Base-by-base conservation (phyloP, 2,329 filamentous ascomycete genomes). In the Fusarium sulawesiense region DNA sequence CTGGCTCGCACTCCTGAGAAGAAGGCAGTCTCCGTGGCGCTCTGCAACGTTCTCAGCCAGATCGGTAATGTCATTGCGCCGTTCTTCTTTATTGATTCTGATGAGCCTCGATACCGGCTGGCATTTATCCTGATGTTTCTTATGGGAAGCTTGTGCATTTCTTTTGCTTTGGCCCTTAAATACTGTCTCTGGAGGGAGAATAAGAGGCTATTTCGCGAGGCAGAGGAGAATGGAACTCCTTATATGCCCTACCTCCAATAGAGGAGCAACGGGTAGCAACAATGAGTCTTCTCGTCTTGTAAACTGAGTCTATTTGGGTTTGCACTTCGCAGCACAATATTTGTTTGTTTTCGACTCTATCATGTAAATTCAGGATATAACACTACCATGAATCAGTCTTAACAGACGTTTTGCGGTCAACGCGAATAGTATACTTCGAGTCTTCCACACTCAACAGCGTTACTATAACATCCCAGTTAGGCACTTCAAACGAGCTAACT, bases 111-210 rank as follows among this genome's bases (percentile, higher is more conserved):
- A 4, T 49, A 34, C 29, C 47, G 47, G 3, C 47, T 50, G 30
- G 47, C 47, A n/a, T 50, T 37, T 12, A 50, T 37, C 30, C 10
- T 50, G 11, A 50, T 37, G 47, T 37, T 50, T 13, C 47, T 37
- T 7, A 50, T 50, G 30, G 30, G 47, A 23, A 12, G 47, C 8
- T 12, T 37, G 8, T 50, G 20, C 14, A 50, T 50, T 13, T 23
- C 30, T 11, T 50, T 6, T 50, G 48, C 48, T 25, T 9, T 37
- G 18, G 34, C 30, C 10, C 48, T 50, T 4, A 37, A 37, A 14
- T 37, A 50, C 20, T 56, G 8, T 10, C 32, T 34, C 2, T 34
- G 32, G 16, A 10, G 32, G 32, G 32, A 10, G 9, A 34, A 34
- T 7, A 34, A 10, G 16, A 10, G 8, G 7, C 16, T 34, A 9